A percentile compares a stretch with the other conserved stretches of the same genome.
Conservation (phyloP, 2,329 filamentous ascomycete genomes). For the Aspergillus sp. region DNA sequence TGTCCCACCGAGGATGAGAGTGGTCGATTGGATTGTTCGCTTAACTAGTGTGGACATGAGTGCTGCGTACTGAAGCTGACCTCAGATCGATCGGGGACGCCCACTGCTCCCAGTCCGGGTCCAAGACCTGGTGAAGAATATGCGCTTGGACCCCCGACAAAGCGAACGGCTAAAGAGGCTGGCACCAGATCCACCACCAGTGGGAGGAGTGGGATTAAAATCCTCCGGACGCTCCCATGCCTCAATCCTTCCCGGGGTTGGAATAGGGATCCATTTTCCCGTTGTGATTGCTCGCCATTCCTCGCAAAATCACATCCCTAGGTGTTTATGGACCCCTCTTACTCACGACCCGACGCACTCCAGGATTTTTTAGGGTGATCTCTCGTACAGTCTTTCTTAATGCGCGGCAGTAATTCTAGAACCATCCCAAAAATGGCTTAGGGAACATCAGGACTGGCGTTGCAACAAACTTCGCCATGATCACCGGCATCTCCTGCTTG, state of each 20-base stretch:
- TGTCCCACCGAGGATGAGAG: background rate
- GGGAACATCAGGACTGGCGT: background rate
- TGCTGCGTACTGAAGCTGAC: background rate
- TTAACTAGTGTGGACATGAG: background rate
- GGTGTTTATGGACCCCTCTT: background rate
- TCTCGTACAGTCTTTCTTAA: background rate
- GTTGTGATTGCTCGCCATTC: background rate
- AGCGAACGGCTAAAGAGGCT: background rate
- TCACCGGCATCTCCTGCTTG: too few relatives aligned
- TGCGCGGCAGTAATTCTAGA: background rate
- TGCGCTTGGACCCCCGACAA: background rate
- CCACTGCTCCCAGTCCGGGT: background rate
- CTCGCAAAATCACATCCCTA: background rate
- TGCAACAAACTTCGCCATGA: background rate
- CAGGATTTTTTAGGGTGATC: background rate
- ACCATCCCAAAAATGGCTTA: background rate
- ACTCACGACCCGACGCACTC: background rate
- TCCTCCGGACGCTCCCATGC: background rate
- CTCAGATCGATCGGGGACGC: background rate
- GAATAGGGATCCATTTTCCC: background rate
- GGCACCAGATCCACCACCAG: background rate
- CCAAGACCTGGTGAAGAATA: background rate
- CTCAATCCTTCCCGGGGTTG: background rate
- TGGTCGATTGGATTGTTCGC: background rate
- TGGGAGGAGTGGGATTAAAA: background rate